These are phyloP conservation scores for Phytopythium mirpurense DNA, from an alignment of 352 stramenopile species.

Conservation along the genomic window DNA sequence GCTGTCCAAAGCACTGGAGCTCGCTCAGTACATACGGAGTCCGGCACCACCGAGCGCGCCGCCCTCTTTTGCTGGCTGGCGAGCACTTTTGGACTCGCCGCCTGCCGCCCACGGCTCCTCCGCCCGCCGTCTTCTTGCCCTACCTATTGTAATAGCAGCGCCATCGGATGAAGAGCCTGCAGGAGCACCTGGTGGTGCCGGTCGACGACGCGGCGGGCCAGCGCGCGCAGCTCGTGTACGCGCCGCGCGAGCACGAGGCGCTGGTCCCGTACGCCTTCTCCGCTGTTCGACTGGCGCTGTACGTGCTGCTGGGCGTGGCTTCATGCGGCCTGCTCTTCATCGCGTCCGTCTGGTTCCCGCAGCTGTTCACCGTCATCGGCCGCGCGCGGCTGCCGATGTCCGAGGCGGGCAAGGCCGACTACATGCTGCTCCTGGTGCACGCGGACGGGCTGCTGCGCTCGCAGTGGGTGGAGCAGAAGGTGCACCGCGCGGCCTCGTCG, in stretches of 20 bases:
- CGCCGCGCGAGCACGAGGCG: constrained; percentile 26
- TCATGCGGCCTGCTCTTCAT: constrained; percentile 28
- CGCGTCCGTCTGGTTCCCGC: constrained; percentile 53
- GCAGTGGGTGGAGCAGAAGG: constrained; percentile 32
- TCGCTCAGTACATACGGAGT: too few species aligned
- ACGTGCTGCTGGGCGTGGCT: constrained; percentile 20
- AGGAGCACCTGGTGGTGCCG: constrained; percentile 40
- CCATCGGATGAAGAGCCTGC: constrained; percentile 14
- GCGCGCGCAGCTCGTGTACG: constrained; percentile 35
- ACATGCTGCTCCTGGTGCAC: constrained; percentile 37
- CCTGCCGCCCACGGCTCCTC: too few species aligned
- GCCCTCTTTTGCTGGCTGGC: too few species aligned
- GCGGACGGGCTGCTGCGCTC: constrained; percentile 31
- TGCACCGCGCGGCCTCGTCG: constrained; percentile 15
- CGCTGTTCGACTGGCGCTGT: constrained; percentile 24
- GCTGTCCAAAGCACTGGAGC: too few species aligned
- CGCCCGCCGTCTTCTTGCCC: too few species aligned
- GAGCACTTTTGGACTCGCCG: too few species aligned
- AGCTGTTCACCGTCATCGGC: constrained; percentile 53
- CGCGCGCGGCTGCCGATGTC: constrained; percentile 19
- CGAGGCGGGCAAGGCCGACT: constrained; percentile 32
- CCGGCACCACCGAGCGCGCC: too few species aligned
- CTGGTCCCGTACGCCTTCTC: constrained; percentile 40
- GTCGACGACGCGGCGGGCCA: constrained; percentile 32
- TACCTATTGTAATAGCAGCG: too few species aligned